Evolutionary conservation across 805 yeast genomes (phyloP).

Genomic region (Starmera quercuum): DNA sequence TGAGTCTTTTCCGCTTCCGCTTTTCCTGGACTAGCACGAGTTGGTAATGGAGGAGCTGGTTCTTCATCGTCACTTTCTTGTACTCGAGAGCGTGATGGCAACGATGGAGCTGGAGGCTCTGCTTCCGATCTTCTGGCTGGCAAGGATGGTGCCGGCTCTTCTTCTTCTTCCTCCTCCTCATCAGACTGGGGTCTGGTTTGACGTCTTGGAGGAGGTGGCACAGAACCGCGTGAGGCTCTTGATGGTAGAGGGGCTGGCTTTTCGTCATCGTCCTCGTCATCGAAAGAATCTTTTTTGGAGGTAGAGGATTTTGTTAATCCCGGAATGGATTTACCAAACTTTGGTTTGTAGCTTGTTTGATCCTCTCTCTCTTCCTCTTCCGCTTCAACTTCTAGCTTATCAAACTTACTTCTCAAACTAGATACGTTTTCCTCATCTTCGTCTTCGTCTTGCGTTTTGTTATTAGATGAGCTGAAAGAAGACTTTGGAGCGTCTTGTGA

Average conservation of each 20-base stretch:
- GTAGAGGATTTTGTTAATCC: slow-evolving; percentile 6
- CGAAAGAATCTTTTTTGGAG: slow-evolving; percentile 17
- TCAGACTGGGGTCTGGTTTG: slow-evolving; percentile 5
- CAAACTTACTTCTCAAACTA: slow-evolving; percentile 30
- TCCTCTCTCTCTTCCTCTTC: slow-evolving; percentile 19
- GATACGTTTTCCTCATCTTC: slow-evolving; percentile 20
- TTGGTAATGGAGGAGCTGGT: slow-evolving; percentile 13
- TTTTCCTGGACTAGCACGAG: slow-evolving; percentile 11
- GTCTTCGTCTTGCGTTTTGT: slow-evolving; percentile 24
- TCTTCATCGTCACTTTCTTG: slow-evolving; percentile 12
- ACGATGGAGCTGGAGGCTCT: slow-evolving; percentile 19
- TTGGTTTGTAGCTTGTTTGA: slow-evolving; percentile 1
- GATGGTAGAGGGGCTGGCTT: slow-evolving; percentile 19
- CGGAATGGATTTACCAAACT: slow-evolving; percentile 8
- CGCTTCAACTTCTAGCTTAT: slow-evolving; percentile 18
- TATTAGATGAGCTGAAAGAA: no score
- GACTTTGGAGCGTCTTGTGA: slow-evolving; percentile 3
- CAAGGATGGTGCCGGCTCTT: slow-evolving; percentile 8
- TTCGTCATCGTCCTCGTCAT: slow-evolving; percentile 18
- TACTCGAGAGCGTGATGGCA: slow-evolving; percentile 18
- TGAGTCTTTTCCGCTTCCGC: slow-evolving; percentile 19
- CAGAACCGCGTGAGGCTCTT: slow-evolving; percentile 14
- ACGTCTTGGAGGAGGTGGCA: slow-evolving; percentile 16
- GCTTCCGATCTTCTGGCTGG: neutral
- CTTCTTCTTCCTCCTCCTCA: slow-evolving; percentile 14